Percentiles rank a stretch among this genome's conserved stretches.
Conservation (phyloP, 2,329 filamentous ascomycete genomes). For the Fusarium sarcochroum region DNA sequence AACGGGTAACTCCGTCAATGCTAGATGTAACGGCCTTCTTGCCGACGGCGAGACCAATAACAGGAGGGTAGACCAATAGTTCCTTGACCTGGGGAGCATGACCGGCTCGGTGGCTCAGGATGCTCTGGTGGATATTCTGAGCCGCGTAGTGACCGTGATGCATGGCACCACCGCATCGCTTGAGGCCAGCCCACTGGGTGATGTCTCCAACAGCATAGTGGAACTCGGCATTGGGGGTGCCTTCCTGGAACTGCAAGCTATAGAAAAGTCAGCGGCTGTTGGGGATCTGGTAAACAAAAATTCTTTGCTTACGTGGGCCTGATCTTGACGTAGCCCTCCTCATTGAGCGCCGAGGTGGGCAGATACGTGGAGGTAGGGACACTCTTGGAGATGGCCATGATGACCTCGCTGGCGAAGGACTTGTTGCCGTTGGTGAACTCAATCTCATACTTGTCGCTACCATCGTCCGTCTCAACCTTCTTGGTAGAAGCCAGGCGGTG, state of each 20-base stretch:
- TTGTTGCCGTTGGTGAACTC: constrained; percentile 72
- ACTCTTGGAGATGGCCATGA: constrained; percentile 77
- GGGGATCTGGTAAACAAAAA: rapidly evolving
- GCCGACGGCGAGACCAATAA: constrained; percentile 80
- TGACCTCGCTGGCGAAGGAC: constrained; percentile 73
- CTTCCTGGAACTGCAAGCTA: constrained; percentile 68
- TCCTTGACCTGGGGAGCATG: constrained; percentile 62
- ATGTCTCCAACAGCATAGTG: constrained; percentile 82
- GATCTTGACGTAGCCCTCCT: constrained; percentile 76
- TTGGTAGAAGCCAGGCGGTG: constrained; percentile 68
- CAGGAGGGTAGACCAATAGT: constrained; percentile 69
- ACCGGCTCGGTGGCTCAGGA: constrained; percentile 60
- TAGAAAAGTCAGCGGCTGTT: not conserved
- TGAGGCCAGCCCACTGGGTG: constrained; percentile 81
- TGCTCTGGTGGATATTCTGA: constrained; percentile 75
- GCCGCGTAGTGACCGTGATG: constrained; percentile 77
- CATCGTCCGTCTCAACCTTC: constrained; percentile 62
- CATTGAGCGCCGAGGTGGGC: constrained; percentile 69
- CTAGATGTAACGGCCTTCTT: constrained; percentile 77
- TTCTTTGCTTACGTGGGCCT: constrained; percentile 62
- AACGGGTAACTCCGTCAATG: constrained; percentile 67
- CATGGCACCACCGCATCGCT: constrained; percentile 83
- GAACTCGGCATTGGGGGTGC: constrained; percentile 67
- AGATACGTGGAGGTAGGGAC: constrained; percentile 75
- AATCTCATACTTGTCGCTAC: constrained; percentile 60